Evolutionary conservation across 257 asterid genomes (phyloP).

Genomic region (Solanum chmielewskii): DNA sequence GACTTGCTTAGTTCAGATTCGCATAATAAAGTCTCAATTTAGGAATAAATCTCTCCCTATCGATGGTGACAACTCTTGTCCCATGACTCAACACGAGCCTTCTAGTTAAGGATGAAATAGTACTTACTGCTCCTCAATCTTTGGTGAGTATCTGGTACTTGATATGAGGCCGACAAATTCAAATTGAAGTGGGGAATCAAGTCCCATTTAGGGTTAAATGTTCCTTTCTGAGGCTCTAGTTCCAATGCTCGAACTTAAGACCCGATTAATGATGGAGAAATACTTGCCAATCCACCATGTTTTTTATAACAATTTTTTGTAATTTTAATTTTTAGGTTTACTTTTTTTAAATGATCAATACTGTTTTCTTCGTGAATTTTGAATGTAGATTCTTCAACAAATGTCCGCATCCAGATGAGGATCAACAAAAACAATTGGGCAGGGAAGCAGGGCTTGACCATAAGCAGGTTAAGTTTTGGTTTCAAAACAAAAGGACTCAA

Average conservation of each 20-base stretch:
- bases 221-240: neutral
- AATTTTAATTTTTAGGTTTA: neutral
- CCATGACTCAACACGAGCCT: neutral
- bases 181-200: neutral
- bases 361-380: neutral
- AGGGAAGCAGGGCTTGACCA: neutral
- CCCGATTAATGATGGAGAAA: neutral
- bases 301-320: neutral
- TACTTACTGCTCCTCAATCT: neutral
- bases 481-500: neutral
- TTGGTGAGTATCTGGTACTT: neutral
- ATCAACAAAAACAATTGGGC: neutral
- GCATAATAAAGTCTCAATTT: too few species aligned
- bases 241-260: neutral
- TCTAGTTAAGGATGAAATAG: neutral
- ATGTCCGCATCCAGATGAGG: neutral
- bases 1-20: too few species aligned
- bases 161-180: neutral
- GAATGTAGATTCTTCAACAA: neutral
- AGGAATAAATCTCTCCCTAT: neutral
- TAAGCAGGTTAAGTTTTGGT: neutral
- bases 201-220: neutral
- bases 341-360: neutral
- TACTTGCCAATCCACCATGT: neutral
- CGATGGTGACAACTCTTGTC: neutral